phyloP scores from a whole-genome alignment of 2,329 filamentous ascomycete species.

The Zelopaecilomyces penicillatus region DNA sequence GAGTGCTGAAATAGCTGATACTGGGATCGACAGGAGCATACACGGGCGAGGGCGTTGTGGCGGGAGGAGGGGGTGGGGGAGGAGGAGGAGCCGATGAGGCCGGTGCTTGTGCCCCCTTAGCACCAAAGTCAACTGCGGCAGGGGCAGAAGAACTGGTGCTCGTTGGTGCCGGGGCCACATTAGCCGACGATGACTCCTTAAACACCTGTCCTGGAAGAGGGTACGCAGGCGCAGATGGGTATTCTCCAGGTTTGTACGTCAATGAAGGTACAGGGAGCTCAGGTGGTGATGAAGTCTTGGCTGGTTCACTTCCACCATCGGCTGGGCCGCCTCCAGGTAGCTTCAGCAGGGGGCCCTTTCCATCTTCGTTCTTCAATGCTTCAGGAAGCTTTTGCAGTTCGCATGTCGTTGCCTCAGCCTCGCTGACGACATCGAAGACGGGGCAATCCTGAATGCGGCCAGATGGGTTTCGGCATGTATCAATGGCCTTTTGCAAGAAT shows the following conservation, averaged over 20 bases:
- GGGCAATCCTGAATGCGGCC: constrained; percentile 67
- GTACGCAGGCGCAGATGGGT: constrained; percentile 21
- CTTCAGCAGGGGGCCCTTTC: constrained; percentile 41
- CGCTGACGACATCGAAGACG: constrained; percentile 61
- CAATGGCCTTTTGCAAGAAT: constrained; percentile 63
- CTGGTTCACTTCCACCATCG: background rate
- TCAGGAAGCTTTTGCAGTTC: constrained; percentile 47
- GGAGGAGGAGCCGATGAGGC: constrained; percentile 1
- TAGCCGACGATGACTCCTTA: constrained; percentile 20
- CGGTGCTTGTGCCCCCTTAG: constrained; percentile 2
- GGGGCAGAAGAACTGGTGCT: background rate
- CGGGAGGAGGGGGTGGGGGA: constrained; percentile 10
- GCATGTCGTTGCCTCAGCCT: constrained; percentile 52
- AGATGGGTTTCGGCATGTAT: constrained; percentile 63
- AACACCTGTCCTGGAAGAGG: constrained; percentile 37
- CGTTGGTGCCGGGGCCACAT: constrained; percentile 12
- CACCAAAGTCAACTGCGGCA: background rate
- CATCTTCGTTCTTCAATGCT: constrained; percentile 50
- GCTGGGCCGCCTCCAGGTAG: constrained; percentile 43
- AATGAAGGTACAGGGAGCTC: constrained; percentile 26
- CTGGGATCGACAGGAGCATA: constrained; percentile 24
- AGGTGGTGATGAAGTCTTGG: constrained; percentile 1
- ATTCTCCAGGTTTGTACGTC: constrained; percentile 28
- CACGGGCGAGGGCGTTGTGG: constrained; percentile 11
- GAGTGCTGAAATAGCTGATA: constrained; percentile 37